Conservation (phyloP, 768 basidiomycete genomes). For the Phlebiopsis flavidoalba region DNA sequence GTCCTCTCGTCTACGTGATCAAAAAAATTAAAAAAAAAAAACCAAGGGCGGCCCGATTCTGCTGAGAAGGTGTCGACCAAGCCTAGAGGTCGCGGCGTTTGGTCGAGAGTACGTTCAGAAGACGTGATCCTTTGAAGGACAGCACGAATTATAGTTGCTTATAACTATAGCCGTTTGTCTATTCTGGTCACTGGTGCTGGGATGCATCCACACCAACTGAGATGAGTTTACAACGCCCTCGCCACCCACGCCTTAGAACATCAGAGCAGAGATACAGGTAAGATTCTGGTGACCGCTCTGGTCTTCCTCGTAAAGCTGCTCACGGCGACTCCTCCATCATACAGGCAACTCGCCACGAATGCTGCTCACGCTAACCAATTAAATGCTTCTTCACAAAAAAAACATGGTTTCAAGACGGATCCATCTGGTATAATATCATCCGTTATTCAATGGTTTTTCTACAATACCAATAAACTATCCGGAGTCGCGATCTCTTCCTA, state of each 20-base stretch:
- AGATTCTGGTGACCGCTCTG: not conserved
- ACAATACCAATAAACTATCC: not conserved
- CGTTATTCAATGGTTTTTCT: not conserved
- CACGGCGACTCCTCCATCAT: not conserved
- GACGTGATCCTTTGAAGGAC: too few species aligned
- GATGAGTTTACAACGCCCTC: constrained; percentile 27
- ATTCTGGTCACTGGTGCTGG: constrained; percentile 25
- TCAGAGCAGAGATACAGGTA: constrained; percentile 21
- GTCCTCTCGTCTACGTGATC: constrained; percentile 43
- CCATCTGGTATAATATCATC: not conserved
- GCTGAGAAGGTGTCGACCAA: constrained; percentile 40
- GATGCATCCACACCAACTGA: constrained; percentile 17
- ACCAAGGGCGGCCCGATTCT: too few species aligned
- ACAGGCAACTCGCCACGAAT: constrained; percentile 26
- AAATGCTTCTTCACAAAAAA: constrained; percentile 1
- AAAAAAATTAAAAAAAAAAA: too few species aligned
- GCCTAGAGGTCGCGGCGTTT: constrained; percentile 43
- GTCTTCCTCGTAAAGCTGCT: not conserved
- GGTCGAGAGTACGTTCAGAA: constrained; percentile 41
- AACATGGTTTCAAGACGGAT: not conserved
- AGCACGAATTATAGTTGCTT: not conserved
- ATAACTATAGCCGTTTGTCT: not conserved
- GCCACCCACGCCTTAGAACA: constrained; percentile 22
- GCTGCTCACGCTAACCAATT: constrained; percentile 21
- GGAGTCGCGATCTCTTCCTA: not conserved